Evolutionary conservation across 345 rosid species (phyloP).

Genomic region (Psidium guajava): DNA sequence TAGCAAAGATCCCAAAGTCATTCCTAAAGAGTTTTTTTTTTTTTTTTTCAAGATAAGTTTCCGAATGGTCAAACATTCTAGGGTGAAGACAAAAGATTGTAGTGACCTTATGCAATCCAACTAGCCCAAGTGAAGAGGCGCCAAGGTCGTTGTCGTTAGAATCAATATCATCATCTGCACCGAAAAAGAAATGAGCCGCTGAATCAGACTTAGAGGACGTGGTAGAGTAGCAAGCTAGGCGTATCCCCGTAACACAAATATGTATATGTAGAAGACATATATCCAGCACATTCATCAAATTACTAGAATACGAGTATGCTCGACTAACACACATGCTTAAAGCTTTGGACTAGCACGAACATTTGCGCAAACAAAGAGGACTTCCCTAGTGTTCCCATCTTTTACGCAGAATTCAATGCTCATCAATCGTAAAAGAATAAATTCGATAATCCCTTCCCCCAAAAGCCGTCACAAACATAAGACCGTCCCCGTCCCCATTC

Average conservation of each 20-base stretch:
- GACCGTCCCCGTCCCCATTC: neutral
- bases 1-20: neutral
- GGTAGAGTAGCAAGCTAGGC: neutral
- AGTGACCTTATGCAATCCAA: constrained; percentile 22
- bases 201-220: neutral
- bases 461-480: neutral
- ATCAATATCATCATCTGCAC: constrained; percentile 39
- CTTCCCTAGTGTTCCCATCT: neutral
- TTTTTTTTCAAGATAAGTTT: neutral
- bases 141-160: constrained; percentile 16
- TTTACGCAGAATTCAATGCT: neutral
- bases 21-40: neutral
- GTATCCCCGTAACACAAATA: neutral
- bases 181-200: neutral
- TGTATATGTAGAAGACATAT: neutral
- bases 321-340: neutral
- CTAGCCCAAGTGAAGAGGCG: constrained; percentile 19
- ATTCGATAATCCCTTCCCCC: neutral
- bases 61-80: neutral
- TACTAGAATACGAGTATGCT: neutral
- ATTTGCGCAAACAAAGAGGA: neutral
- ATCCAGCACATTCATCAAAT: neutral
- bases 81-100: neutral
- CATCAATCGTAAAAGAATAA: neutral
- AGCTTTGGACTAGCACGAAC: neutral